phyloP scores from a whole-genome alignment of 2,329 filamentous ascomycete species.

The Aspergillus eucalypticola region DNA sequence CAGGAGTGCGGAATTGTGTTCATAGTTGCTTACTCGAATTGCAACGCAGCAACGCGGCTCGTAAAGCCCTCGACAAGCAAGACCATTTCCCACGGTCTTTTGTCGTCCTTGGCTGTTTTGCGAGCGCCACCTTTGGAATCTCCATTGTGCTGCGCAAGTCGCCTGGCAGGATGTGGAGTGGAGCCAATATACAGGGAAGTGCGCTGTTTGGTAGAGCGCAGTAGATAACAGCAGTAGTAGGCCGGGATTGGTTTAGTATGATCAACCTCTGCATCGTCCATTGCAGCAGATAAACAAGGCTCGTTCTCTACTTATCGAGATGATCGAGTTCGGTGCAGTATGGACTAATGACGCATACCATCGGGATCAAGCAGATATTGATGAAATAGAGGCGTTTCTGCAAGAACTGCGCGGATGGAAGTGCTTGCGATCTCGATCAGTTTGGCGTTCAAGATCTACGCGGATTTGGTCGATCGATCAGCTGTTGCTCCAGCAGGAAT shows the following conservation, averaged over 20 bases:
- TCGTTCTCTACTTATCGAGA: not conserved
- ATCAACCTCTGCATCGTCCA: constrained; percentile 23
- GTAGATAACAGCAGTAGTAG: constrained; percentile 89
- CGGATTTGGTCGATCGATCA: not conserved
- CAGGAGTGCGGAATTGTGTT: not conserved
- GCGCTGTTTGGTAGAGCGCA: constrained; percentile 76
- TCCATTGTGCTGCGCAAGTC: constrained; percentile 91
- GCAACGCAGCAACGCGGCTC: constrained; percentile 79
- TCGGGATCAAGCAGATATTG: not conserved
- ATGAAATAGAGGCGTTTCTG: not conserved
- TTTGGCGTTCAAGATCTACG: not conserved
- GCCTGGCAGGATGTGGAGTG: constrained; percentile 81
- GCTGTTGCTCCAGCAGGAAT: not conserved
- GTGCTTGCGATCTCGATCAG: not conserved
- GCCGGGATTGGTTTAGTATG: constrained; percentile 69
- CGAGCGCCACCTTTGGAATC: constrained; percentile 75
- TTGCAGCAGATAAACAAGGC: constrained; percentile 3
- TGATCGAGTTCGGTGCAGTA: not conserved
- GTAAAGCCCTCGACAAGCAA: constrained; percentile 85
- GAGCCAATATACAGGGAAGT: constrained; percentile 81
- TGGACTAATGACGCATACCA: not conserved
- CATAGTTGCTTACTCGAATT: constrained; percentile 74
- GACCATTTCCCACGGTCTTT: constrained; percentile 90
- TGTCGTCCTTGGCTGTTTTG: constrained; percentile 66
- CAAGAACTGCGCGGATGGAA: not conserved